Base-by-base conservation (phyloP, 495 filamentous ascomycete genomes). In the Collariella sp. region DNA sequence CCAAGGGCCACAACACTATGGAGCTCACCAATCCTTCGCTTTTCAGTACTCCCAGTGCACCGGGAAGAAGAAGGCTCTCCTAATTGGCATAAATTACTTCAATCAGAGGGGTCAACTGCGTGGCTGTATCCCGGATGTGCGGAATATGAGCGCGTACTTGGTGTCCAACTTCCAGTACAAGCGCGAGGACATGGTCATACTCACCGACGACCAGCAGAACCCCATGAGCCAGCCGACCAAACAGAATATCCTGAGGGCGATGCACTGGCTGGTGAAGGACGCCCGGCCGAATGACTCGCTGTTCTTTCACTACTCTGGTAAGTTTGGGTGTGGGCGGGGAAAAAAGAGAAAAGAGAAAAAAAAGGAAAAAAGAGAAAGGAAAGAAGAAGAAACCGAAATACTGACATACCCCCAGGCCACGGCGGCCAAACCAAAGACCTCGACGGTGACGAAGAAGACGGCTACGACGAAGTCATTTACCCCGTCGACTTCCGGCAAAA, bases 71-170 rank as follows among this genome's bases (percentile, higher is more conserved):
- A 98, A 96, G 79, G 93, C 93, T 20, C 74, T 98, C 31, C 71
- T 98, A 56, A 95, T 98, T 55, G 93, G 93, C 36, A 96, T 97
- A 76, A 98, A 98, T 72, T 98, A 98, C 70, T 96, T 96, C 60
- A 82, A 85, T 41, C 93, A 97, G 67, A 82, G 86, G 50, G 91
- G 91, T 50, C 88, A 97, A 74, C 75, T 98, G 40, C 72, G 90
- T 45, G 93, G 93, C 47, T 98, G 93, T 67, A 97, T 97, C 75
- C 97, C 97, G 67, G 93, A 98, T 67, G 94, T 96, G 38, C 87
- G 91, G 73, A 97, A 97, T 67, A 94, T 98, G 93, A 94, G 89
- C 22, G 76, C 78, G 49, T 98, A 95, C 62, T 76, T 98, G 46
- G 88, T 91, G 64, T 83, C 91, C 63, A 84, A 88, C 60, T 98